Evolutionary conservation across 192 early-diverging fungal genomes (phyloP), one percentile per base, ranked within the genome.

Genomic region (Coemansia sp.): DNA sequence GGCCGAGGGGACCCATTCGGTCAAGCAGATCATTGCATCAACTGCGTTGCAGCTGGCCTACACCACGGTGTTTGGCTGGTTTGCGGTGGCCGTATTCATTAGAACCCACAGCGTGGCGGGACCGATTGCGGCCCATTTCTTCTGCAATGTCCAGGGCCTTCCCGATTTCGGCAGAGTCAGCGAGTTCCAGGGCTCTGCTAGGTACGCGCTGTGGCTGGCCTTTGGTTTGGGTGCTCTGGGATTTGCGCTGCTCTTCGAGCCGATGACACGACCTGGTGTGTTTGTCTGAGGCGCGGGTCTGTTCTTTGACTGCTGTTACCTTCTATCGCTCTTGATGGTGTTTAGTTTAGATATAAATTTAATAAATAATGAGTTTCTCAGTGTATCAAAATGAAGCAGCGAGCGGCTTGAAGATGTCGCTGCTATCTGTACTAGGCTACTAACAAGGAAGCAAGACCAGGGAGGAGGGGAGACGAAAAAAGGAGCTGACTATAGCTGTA

Each of bases 21-120:
- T 68, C 12, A 49, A 17, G 7, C 7, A 14, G 1, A 46, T 64
- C 1, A 13, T 65, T 14, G 19, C 64, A 48, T 22, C 60, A 3
- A 72, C 68, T 7, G 5, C 37, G 44, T 17, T 70, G 56, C 79
- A 81, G 74, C n/a, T 81, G 5, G 40, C 56, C 4, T 81, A 81
- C 37, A 81, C 79, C 7, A 67, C 64, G 12, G 17, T 76, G 49
- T 81, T 81, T 61, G 79, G 79, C 9, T 81, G 79, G 70, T 72
- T 72, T 46, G 79, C 74, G 0, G 79, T 56, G 5, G 69, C 61
- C 0, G 48, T 81, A 55, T 64, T 76, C 37, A 22, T 73, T 10
- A 51, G 74, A 9, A 72, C 79, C 4, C 22, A 53, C 0, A 81
- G 70, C 14, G 63, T 81, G 4, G 67, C 38, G 0, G 79, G 74